Percentiles rank a stretch among this genome's conserved stretches.
phyloP scores from a whole-genome alignment of 1,284 basidiomycete genomes.

The Microbotryum scabiosae region DNA sequence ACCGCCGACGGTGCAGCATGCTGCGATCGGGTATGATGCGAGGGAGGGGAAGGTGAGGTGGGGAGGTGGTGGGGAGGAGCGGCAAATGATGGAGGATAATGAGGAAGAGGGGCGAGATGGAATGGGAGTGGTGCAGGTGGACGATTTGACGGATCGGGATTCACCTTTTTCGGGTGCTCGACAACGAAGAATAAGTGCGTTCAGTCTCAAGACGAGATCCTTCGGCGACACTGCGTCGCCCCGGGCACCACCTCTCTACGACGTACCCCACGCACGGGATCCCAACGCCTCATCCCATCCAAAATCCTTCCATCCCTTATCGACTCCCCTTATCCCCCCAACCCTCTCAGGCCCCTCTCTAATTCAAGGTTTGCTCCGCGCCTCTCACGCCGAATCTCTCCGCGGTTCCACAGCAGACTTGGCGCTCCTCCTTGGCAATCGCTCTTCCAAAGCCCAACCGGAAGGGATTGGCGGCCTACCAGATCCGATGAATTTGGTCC shows the following conservation, averaged over 20 bases:
- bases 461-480: no score
- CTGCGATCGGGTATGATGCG: conserved; percentile 36
- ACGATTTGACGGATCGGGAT: background rate
- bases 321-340: background rate
- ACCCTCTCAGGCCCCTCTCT: conserved; percentile 33
- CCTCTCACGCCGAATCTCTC: conserved; percentile 87
- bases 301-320: background rate
- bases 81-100: background rate
- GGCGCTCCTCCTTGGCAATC: conserved; percentile 70
- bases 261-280: background rate
- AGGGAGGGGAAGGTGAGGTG: conserved; percentile 22
- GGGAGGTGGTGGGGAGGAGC: background rate
- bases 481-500: conserved; percentile 50
- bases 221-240: background rate
- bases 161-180: background rate
- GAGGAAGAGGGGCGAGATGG: background rate
- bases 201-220: background rate
- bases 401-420: conserved; percentile 85
- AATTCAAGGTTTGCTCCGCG: conserved; percentile 70
- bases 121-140: background rate
- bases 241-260: background rate
- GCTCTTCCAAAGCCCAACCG: conserved; percentile 44
- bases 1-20: conserved; percentile 60
- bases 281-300: background rate
- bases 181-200: background rate